phyloP scores from a whole-genome alignment of 257 asterid genomes.

The Solanum peruvianum region DNA sequence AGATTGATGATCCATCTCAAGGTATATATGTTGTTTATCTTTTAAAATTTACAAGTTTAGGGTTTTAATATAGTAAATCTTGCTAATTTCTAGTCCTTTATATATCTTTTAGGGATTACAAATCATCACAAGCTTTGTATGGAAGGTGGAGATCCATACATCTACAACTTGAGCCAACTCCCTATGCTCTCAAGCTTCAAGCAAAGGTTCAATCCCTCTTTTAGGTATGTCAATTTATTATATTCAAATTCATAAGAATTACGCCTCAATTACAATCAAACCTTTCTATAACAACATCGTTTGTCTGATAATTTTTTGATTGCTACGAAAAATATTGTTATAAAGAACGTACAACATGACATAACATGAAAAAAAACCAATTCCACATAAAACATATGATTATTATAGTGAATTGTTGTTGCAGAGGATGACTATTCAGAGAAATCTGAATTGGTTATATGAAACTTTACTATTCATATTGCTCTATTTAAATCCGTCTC shows the following conservation, averaged over 20 bases:
- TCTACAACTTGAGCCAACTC: constrained; percentile 54
- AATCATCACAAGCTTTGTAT: constrained; percentile 24
- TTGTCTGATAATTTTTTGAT: not conserved
- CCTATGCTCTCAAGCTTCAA: constrained; percentile 23
- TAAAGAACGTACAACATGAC: no score
- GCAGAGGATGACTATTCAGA: not conserved
- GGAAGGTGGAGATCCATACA: constrained; percentile 50
- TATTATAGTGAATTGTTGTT: not conserved
- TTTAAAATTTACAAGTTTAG: not conserved
- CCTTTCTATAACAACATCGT: not conserved
- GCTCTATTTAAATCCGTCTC: not conserved
- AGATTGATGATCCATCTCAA: constrained; percentile 43
- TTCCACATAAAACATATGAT: not conserved
- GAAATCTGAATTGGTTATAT: not conserved
- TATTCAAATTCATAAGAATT: not conserved
- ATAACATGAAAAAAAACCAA: not conserved
- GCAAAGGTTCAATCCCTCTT: constrained; percentile 11
- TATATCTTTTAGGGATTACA: constrained; percentile 18
- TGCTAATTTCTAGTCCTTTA: not conserved
- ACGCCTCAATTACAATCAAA: not conserved
- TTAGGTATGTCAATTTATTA: constrained; percentile 24
- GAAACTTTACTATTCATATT: not conserved
- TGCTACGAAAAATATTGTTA: not conserved
- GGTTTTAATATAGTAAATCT: constrained; percentile 1
- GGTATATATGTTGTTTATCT: constrained; percentile 18